These are phyloP conservation scores for Candida bentonensis DNA, from an alignment of 805 yeast species.

Conservation along the genomic window DNA sequence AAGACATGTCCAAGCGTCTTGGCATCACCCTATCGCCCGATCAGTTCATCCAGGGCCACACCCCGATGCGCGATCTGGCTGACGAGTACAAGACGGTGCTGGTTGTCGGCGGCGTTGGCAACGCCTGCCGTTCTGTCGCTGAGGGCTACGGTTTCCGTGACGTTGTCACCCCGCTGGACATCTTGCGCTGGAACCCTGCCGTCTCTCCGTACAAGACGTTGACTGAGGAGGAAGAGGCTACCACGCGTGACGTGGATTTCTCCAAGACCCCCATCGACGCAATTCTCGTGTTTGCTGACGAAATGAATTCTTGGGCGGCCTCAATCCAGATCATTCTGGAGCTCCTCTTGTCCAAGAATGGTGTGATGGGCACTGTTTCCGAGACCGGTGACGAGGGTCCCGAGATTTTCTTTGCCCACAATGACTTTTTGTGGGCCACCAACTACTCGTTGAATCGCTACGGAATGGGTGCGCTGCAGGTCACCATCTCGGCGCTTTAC, in stretches of 20 bases:
- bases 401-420: slow-evolving; percentile 74
- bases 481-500: slow-evolving; percentile 72
- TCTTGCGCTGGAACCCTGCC: slow-evolving; percentile 75
- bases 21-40: slow-evolving; percentile 48
- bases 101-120: slow-evolving; percentile 83
- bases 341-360: slow-evolving; percentile 57
- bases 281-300: slow-evolving; percentile 79
- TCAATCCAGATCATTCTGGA: slow-evolving; percentile 85
- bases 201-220: slow-evolving; percentile 73
- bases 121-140: slow-evolving; percentile 72
- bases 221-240: slow-evolving; percentile 52
- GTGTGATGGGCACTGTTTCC: slow-evolving; percentile 73
- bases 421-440: slow-evolving; percentile 90
- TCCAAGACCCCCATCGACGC: slow-evolving; percentile 59
- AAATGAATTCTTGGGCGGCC: slow-evolving; percentile 76
- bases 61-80: slow-evolving; percentile 80
- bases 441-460: slow-evolving; percentile 69
- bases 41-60: slow-evolving; percentile 86
- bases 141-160: slow-evolving; percentile 70
- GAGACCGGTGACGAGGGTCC: slow-evolving; percentile 67
- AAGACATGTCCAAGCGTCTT: slow-evolving; percentile 51
- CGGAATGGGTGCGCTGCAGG: slow-evolving; percentile 92
- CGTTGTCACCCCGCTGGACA: slow-evolving; percentile 70
- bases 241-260: slow-evolving; percentile 46
- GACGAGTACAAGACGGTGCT: slow-evolving; percentile 55